Base-by-base conservation (phyloP, 129 eudicot genomes). In the Oenanthe sinensis region DNA sequence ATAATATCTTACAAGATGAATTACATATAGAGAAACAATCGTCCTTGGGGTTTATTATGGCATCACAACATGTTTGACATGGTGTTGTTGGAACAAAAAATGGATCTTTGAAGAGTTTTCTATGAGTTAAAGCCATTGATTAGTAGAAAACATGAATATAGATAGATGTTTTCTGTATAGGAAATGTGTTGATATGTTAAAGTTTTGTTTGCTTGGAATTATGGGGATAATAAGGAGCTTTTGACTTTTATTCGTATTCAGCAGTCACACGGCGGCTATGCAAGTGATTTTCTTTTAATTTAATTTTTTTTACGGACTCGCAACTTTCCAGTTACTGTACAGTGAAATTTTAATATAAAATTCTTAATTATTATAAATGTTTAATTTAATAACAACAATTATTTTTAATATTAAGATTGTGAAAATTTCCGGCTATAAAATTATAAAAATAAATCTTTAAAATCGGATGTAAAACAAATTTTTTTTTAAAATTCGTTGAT, bases 51-150 rank as follows among this genome's bases (percentile, higher is more conserved):
- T 82, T 82, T 44, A 17, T 6, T 39, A 14, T 11, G 6, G 52
- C 75, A 42, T 77, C 62, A 54, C 70, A 33, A 28, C 3, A 17
- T 2, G 65, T 28, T 43, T 44, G 22, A 43, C 81, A 71, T 22
- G 47, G 30, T 73, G n/a, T 33, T 52, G 47, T 20, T 4, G 22
- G 36, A 14, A n/a, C 42, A 75, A 4, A 6, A n/a, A 72, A 22
- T n/a, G 80, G 37, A 60, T 77, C 80, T 63, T 11, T 48, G 20
- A 30, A 6, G 6, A 78, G 45, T 26, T 78, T 78, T 33, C 81
- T 78, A 20, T 67, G 81, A 65, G 37, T 1, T 11, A 30, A 45
- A 30, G 75, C 81, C 81, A 78, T 78, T 54, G 82, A 79, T 65
- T 28, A 43, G 17, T 1, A 79, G 82, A 22, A 30, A 67, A 67